Evolutionary conservation across 2,329 filamentous ascomycete genomes (phyloP), one percentile per base, ranked within the genome.

Genomic region (Aspergillus pseudotamarii): DNA sequence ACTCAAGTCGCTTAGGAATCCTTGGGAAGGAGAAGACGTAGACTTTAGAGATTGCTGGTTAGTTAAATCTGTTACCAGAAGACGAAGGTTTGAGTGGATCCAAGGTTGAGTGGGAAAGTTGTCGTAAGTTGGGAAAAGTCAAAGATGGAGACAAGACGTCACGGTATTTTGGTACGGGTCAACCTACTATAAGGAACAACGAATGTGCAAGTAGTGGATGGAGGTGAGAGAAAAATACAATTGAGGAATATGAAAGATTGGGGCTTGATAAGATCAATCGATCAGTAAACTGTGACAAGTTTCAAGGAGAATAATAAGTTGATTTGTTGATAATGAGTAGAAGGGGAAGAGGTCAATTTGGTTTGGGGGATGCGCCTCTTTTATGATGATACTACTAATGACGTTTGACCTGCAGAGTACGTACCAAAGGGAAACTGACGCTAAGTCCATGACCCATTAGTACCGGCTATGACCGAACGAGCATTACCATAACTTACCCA

Each of bases 1-100:
- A 45, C 60, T 66, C 46, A 55, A 36, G 58, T 46, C 41, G 41
- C 32, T 30, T 48, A 41, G 26, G 45, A 43, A 61, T 46, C 61
- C 51, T 51, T 60, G 63, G 63, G 56, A 59, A 48, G 36, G 41
- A 48, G 10, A 19, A 32, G 26, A 19, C 19, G 21, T 54, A 62
- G 57, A 58, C 46, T 43, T 64, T 55, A 61, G 32, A 38, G 50
- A 48, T 58, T 50, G 14, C 38, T 41, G 55, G 46, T 64, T 64
- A 64, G 59, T 36, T 55, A 30, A n/a, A 64, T 61, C 46, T 54
- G n/a, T 58, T 46, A 21, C 32, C 34, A 34, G 36, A 59, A 34
- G 58, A 54, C 36, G 48, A 59, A 59, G 50, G 58, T 34, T 53
- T 26, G 36, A 50, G 46, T n/a, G 55, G 51, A 55, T 23, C 38